Evolutionary conservation across 1,139 yeast genomes (phyloP).

Genomic region (Hemisphaericaspora subhashii): DNA sequence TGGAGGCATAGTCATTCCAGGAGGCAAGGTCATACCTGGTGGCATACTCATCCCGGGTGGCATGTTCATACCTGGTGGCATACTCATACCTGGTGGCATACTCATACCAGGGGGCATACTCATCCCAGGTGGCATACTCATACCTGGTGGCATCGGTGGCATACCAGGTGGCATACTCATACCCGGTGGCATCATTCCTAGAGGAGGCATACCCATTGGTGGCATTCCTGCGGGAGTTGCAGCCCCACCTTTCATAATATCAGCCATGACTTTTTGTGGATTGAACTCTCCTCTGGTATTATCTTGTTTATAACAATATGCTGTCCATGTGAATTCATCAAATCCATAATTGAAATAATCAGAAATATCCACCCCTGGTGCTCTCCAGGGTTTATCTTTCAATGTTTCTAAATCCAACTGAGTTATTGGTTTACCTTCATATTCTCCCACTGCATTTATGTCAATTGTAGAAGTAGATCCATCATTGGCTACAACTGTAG

Average conservation of each 20-base stretch:
- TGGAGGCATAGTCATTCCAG: slow-evolving; percentile 26
- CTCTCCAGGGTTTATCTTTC: slow-evolving; percentile 96
- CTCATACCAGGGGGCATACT: slow-evolving; percentile 12
- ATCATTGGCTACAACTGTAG: slow-evolving; percentile 35
- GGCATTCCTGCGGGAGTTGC: slow-evolving; percentile 8
- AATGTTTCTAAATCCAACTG: slow-evolving; percentile 79
- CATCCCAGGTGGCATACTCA: slow-evolving; percentile 9
- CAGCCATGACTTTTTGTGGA: slow-evolving; percentile 52
- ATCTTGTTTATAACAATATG: slow-evolving; percentile 88
- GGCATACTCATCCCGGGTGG: slow-evolving; percentile 23
- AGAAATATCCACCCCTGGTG: slow-evolving; percentile 91
- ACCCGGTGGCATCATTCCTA: slow-evolving; percentile 8
- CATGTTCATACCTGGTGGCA: slow-evolving; percentile 14
- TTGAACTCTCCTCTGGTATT: slow-evolving; percentile 76
- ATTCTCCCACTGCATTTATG: slow-evolving; percentile 73
- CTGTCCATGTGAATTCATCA: slow-evolving; percentile 95
- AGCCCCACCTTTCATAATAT: slow-evolving; percentile 34
- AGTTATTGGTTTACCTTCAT: slow-evolving; percentile 81
- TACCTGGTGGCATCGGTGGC: slow-evolving; percentile 12
- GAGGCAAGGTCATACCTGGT: slow-evolving; percentile 19
- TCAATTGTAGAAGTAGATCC: slow-evolving; percentile 55
- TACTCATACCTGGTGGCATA: slow-evolving; percentile 11
- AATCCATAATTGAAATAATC: slow-evolving; percentile 96
- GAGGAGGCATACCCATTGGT: slow-evolving; percentile 7
- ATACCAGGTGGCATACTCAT: slow-evolving; percentile 14